These are phyloP conservation scores for Mortierella sp. DNA, from an alignment of 371 early-diverging fungal species.

Conservation along the genomic window DNA sequence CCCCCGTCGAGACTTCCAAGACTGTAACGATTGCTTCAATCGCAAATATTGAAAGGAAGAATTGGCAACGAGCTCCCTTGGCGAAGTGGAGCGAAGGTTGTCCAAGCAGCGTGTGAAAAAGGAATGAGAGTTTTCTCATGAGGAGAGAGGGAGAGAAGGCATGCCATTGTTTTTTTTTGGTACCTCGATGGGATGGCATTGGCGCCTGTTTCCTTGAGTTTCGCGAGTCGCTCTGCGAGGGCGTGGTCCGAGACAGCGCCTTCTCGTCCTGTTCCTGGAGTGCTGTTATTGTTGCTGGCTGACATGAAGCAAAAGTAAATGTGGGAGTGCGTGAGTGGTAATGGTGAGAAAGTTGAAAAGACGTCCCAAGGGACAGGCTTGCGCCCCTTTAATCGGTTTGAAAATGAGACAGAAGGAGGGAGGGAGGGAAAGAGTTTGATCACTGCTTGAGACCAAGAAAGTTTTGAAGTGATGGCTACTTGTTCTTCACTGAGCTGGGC, in stretches of 20 bases:
- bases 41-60: too few species aligned
- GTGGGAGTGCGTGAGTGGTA: not conserved
- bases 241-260: slow-evolving; percentile 28
- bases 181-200: slow-evolving; percentile 29
- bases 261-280: not conserved
- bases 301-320: slow-evolving; percentile 1
- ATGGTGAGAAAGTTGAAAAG: not conserved
- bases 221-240: slow-evolving; percentile 39
- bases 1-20: too few species aligned
- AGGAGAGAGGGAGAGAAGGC: not conserved
- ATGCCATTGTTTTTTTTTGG: not conserved
- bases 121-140: not conserved
- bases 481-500: not conserved
- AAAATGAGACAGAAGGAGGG: not conserved
- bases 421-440: not conserved
- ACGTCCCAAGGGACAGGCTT: not conserved
- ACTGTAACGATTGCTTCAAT: too few species aligned
- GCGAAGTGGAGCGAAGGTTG: not conserved
- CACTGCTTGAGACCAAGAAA: too few species aligned
- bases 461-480: too few species aligned
- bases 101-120: too few species aligned
- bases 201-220: slow-evolving; percentile 32
- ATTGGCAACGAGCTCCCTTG: not conserved
- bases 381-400: not conserved
- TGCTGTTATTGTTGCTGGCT: slow-evolving; percentile 9